Percentiles rank a stretch among this genome's conserved stretches.
These are phyloP conservation scores for Populus tremula DNA, from an alignment of 345 rosid genomes.

Conservation along the genomic window DNA sequence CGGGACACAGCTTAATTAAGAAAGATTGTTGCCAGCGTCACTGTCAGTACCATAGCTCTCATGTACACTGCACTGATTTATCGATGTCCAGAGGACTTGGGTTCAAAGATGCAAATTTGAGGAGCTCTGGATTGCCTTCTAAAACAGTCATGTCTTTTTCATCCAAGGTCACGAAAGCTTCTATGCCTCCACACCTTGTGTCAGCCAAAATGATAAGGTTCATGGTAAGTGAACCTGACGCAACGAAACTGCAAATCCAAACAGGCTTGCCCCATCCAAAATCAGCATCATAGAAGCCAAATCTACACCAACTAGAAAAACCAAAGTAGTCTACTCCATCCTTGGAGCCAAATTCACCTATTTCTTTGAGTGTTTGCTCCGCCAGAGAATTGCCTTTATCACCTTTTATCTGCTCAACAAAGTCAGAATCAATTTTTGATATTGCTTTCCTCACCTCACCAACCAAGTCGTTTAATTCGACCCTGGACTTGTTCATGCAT, in stretches of 20 bases:
- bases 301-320: slow-evolving; percentile 41
- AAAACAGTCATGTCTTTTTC: slow-evolving; percentile 36
- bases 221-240: slow-evolving; percentile 12
- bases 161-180: slow-evolving; percentile 54
- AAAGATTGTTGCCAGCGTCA: too few relatives aligned
- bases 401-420: slow-evolving; percentile 18
- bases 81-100: slow-evolving; percentile 32
- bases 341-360: slow-evolving; percentile 3
- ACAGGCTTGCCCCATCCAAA: slow-evolving; percentile 48
- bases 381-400: slow-evolving; percentile 15
- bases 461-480: slow-evolving; percentile 23
- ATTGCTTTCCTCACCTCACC: slow-evolving; percentile 24
- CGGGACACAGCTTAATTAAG: too few relatives aligned
- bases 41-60: background rate
- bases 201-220: slow-evolving; percentile 45
- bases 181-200: slow-evolving; percentile 37
- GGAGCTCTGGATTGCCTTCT: slow-evolving; percentile 24
- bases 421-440: slow-evolving; percentile 27
- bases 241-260: slow-evolving; percentile 37
- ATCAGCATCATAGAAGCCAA: slow-evolving; percentile 31
- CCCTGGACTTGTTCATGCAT: background rate
- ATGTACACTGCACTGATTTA: background rate
- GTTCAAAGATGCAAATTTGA: slow-evolving; percentile 28
- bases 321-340: slow-evolving; percentile 24
- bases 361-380: slow-evolving; percentile 14